Conservation (phyloP, 2,329 filamentous ascomycete species). For the Nakataea oryzae region DNA sequence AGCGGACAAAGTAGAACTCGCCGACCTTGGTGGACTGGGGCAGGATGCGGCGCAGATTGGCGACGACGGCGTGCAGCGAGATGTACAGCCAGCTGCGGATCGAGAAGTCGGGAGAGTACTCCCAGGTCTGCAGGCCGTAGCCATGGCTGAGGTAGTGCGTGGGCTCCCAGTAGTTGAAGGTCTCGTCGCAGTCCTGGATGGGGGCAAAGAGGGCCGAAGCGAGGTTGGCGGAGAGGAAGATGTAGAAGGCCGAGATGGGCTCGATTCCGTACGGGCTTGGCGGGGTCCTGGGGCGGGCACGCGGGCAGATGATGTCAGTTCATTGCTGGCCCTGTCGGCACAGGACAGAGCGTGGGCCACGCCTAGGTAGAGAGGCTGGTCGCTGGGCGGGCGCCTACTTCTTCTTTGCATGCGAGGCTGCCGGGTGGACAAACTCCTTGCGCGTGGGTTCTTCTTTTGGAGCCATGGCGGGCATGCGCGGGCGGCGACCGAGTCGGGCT, state of each 20-base stretch:
- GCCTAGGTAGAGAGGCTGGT: neutral
- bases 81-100: slow-evolving; percentile 95
- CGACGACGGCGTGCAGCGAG: slow-evolving; percentile 63
- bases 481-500: neutral
- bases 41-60: slow-evolving; percentile 54
- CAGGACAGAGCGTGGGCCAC: no score
- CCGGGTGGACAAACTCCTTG: slow-evolving; percentile 34
- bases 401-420: slow-evolving; percentile 39
- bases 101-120: slow-evolving; percentile 90
- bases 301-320: slow-evolving; percentile 2
- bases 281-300: slow-evolving; percentile 22
- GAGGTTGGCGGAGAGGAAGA: slow-evolving; percentile 64
- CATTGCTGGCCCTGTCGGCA: neutral
- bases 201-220: slow-evolving; percentile 74
- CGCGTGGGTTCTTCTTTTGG: slow-evolving; percentile 18
- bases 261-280: slow-evolving; percentile 52
- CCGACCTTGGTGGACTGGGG: slow-evolving; percentile 51
- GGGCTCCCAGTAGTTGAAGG: slow-evolving; percentile 99
- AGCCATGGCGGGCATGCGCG: slow-evolving; percentile 24
- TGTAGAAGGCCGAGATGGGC: slow-evolving; percentile 68
- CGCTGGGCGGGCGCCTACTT: slow-evolving; percentile 23
- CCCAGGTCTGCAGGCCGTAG: slow-evolving; percentile 94
- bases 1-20: slow-evolving; percentile 84
- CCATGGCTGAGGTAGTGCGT: slow-evolving; percentile 88
- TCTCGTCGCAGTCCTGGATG: slow-evolving; percentile 97